Evolutionary conservation across 768 basidiomycete genomes (phyloP), one percentile per base, ranked within the genome.

Genomic region (Leccinellum luteum): DNA sequence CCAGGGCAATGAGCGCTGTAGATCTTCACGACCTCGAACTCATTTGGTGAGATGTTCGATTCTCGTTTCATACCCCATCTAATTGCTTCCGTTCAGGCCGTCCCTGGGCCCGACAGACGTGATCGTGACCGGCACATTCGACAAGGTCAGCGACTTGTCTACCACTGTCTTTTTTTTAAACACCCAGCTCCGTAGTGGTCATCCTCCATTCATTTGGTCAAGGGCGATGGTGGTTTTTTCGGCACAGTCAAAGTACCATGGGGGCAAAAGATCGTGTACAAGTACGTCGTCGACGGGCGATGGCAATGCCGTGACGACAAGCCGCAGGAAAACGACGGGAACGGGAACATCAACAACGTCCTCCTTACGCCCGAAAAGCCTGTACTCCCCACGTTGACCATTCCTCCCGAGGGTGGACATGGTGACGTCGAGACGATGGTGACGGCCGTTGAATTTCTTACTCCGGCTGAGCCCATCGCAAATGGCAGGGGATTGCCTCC

Each of bases 51-150:
- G 72, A 53, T 61, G 58, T 7, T 25, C 60, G 21, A 21, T 23
- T 21, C 54, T 59, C 58, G 59, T 55, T 47, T 38, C 15, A 27
- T 28, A 9, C 35, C 13, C 31, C 27, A 12, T 31, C 58, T 60
- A 35, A 59, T 54, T 59, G 15, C 56, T 56, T 58, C 53, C 51
- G 56, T 17, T 50, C 60, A 89, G 88, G 87, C 87, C 86, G 17
- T 79, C 82, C 60, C 59, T 76, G 30, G 77, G 79, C 50, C 80
- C 86, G 43, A 75, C 66, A 49, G 71, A 76, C 49, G 89, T 90
- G 60, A 79, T 89, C 66, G 81, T 86, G 56, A 90, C 88, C 21
- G 90, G 90, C 35, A 81, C 86, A 30, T 92, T 92, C 69, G 90
- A 92, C 78, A 74, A 87, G 72, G 90, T 89, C 68, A 61, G 84